These are phyloP conservation scores for Tympanopsis confertula DNA, from an alignment of 2,329 filamentous ascomycete genomes.

Conservation along the genomic window DNA sequence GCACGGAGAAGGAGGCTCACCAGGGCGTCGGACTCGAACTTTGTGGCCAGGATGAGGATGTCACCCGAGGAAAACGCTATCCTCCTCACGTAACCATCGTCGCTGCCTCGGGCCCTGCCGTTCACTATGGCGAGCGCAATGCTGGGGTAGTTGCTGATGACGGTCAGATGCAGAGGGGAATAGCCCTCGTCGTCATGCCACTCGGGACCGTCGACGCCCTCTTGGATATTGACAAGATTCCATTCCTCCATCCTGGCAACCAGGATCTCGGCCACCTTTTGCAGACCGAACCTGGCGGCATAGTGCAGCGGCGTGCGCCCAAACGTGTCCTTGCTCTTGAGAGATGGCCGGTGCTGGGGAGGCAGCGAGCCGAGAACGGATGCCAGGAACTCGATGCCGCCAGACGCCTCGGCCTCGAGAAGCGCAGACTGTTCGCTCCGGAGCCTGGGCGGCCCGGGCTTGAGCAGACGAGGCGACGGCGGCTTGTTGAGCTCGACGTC, in stretches of 20 bases:
- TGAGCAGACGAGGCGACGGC: too few relatives aligned
- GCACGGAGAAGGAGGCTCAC: conserved; percentile 80
- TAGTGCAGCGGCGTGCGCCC: conserved; percentile 84
- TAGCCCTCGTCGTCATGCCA: conserved; percentile 93
- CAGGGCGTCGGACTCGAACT: conserved; percentile 73
- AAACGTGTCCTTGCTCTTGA: conserved; percentile 63
- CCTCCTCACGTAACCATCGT: conserved; percentile 54
- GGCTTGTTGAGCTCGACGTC: conserved; percentile 33
- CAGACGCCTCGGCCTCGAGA: not conserved
- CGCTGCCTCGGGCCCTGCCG: conserved; percentile 50
- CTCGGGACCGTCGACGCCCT: conserved; percentile 73
- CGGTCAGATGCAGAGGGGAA: conserved; percentile 81
- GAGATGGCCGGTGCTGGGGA: conserved; percentile 52
- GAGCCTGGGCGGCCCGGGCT: not conserved
- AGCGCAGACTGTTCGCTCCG: not conserved
- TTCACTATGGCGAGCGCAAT: conserved; percentile 74
- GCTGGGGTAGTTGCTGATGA: conserved; percentile 78
- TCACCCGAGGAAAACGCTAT: conserved; percentile 71
- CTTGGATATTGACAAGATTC: conserved; percentile 71
- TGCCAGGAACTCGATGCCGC: conserved; percentile 19
- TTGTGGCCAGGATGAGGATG: conserved; percentile 77
- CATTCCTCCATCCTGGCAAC: conserved; percentile 83
- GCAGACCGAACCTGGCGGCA: conserved; percentile 86
- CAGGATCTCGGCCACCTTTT: conserved; percentile 73
- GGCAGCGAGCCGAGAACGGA: conserved; percentile 57